Base-by-base conservation (phyloP, 805 yeast genomes). In the Dipodascus geniculatus region DNA sequence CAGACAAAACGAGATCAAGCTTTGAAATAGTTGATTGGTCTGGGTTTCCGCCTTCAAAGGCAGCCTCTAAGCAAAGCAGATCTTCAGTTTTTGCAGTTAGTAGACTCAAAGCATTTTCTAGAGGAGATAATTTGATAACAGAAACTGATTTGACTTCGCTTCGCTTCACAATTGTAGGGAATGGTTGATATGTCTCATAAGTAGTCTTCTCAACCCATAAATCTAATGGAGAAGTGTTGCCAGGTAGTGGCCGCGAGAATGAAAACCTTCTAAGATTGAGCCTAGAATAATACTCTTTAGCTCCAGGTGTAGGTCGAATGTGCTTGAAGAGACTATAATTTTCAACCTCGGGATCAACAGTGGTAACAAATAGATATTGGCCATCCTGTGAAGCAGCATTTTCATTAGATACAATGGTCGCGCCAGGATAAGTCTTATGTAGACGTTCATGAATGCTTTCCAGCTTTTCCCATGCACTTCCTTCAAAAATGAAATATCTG, bases 191-290 rank as follows among this genome's bases (percentile, higher is more conserved):
- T 0, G 96, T 85, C 58, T 81, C 87, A 70, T 81, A 88, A 0
- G 86, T 82, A 6, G 85, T 78, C 68, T 88, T 95, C 63, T 88
- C 95, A 19, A 90, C 87, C 96, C 96, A 88, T 61, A 88, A 71
- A 61, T 87, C 88, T 53, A 79, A 75, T 6, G 85, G 82, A 9
- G 83, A 76, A 0, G 81, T 77, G 0, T 86, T 77, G 2, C 91
- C 90, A 1, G 91, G 87, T 52, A 87, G 68, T 60, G 85, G 80
- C 66, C 85, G 77, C 51, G 83, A 75, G 42, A 81, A 79, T 2
- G 86, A 77, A 69, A 88, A 88, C 56, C 78, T 77, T 60, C 79
- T 78, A 68, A 87, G 69, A 61, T 86, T 79, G 68, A 82, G 82
- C 67, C 87, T 83, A 60, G 86, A 82, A 61, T 86, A 82, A 67